phyloP scores from a whole-genome alignment of 495 filamentous ascomycete genomes.

The Elasticomyces elasticus region DNA sequence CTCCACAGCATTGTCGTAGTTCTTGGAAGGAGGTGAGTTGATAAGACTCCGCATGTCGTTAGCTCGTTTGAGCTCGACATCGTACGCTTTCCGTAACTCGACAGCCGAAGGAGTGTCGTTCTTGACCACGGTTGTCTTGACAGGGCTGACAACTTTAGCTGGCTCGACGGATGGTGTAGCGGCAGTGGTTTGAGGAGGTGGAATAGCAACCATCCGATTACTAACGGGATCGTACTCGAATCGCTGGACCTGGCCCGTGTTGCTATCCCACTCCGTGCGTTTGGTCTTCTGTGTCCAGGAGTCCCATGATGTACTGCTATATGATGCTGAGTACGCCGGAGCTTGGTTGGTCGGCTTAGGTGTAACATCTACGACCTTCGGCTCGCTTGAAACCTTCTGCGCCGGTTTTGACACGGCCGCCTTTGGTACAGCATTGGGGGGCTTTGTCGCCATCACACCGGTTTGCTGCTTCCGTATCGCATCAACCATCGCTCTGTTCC shows the following conservation, averaged over 20 bases:
- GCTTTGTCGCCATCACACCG: not conserved
- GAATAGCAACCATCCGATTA: conserved; percentile 19
- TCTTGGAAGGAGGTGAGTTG: not conserved
- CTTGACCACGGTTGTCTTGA: not conserved
- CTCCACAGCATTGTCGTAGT: not conserved
- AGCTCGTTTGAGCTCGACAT: not conserved
- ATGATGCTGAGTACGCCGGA: conserved; percentile 9
- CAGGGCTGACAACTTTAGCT: not conserved
- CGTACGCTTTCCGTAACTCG: too few species aligned
- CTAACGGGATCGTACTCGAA: conserved; percentile 21
- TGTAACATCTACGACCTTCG: not conserved
- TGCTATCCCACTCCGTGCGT: conserved; percentile 15
- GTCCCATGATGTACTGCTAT: conserved; percentile 17
- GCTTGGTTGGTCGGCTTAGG: not conserved
- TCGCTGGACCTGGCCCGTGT: conserved; percentile 5
- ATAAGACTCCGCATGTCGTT: conserved; percentile 7
- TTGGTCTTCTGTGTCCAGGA: conserved; percentile 15
- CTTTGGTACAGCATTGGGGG: not conserved
- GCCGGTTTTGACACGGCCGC: not conserved
- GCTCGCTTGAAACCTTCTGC: not conserved
- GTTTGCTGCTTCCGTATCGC: not conserved
- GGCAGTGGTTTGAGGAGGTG: not conserved
- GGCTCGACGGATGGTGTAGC: too few species aligned
- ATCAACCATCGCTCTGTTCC: not conserved
- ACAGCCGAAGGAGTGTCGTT: not conserved